These are phyloP conservation scores for Calycina herbarum DNA, from an alignment of 2,329 filamentous ascomycete genomes.

Conservation along the genomic window DNA sequence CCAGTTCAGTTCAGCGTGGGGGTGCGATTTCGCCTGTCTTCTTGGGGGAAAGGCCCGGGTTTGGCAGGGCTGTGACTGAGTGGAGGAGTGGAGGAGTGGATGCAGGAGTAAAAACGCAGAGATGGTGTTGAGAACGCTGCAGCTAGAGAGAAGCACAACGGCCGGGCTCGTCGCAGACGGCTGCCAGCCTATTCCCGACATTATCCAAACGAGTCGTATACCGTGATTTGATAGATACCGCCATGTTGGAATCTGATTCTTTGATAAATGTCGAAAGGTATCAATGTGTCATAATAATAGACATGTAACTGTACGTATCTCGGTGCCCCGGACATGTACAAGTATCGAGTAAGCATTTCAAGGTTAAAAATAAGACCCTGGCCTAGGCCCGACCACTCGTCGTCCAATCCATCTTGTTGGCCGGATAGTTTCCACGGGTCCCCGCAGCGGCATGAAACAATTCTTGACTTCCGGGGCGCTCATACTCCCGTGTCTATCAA, in stretches of 20 bases:
- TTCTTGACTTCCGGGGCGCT: too few relatives aligned
- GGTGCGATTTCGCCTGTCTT: background rate
- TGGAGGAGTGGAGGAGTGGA: background rate
- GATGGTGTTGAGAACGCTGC: background rate
- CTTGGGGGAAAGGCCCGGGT: background rate
- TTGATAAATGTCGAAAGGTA: background rate
- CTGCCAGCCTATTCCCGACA: background rate
- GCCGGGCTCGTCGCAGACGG: background rate
- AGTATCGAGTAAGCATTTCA: background rate
- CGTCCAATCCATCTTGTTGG: slow-evolving; percentile 6
- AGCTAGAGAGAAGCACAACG: background rate
- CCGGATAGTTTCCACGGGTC: background rate
- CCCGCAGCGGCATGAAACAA: slow-evolving; percentile 1
- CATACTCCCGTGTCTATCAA: background rate
- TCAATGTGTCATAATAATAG: background rate
- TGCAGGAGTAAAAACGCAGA: background rate
- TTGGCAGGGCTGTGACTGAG: background rate
- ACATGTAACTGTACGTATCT: background rate
- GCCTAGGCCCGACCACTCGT: slow-evolving; percentile 10
- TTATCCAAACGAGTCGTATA: background rate
- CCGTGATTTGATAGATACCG: background rate
- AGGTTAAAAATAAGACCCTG: background rate
- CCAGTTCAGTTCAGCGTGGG: background rate
- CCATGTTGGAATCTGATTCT: background rate
- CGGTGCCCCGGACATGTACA: background rate